These are phyloP conservation scores for Diplotaxis tenuifolia DNA, from an alignment of 345 rosid species.

Conservation along the genomic window DNA sequence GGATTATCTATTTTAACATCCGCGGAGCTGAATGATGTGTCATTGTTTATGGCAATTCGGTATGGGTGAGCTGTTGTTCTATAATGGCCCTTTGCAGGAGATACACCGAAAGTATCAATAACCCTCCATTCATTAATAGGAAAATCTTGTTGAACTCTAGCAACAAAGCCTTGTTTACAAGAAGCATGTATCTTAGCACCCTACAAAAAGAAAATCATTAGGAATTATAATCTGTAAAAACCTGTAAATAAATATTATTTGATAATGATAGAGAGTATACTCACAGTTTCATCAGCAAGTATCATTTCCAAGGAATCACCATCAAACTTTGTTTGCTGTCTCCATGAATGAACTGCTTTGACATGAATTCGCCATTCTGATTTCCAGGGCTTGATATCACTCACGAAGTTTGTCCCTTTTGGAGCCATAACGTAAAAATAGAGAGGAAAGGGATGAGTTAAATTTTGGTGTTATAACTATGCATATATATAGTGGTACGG, in stretches of 20 bases:
- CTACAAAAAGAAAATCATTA: too few species aligned
- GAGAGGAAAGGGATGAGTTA: too few species aligned
- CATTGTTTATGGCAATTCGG: background rate
- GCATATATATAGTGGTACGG: too few species aligned
- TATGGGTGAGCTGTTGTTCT: background rate
- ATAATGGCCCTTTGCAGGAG: background rate
- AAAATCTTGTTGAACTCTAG: background rate
- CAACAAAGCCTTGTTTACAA: background rate
- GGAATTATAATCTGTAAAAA: too few species aligned
- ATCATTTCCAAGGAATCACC: background rate
- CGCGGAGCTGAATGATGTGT: background rate
- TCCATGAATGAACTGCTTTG: background rate
- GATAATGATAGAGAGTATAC: too few species aligned
- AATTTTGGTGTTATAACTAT: too few species aligned
- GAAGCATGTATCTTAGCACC: background rate
- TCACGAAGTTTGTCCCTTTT: too few species aligned
- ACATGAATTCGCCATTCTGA: background rate
- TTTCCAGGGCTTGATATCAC: background rate
- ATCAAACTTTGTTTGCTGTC: background rate
- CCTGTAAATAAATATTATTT: too few species aligned
- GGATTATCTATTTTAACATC: background rate
- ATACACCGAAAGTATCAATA: background rate
- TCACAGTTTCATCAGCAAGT: background rate
- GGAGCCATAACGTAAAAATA: too few species aligned
- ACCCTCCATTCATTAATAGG: background rate